phyloP scores from a whole-genome alignment of 1,284 basidiomycete genomes.

The Athelia psychrophila region DNA sequence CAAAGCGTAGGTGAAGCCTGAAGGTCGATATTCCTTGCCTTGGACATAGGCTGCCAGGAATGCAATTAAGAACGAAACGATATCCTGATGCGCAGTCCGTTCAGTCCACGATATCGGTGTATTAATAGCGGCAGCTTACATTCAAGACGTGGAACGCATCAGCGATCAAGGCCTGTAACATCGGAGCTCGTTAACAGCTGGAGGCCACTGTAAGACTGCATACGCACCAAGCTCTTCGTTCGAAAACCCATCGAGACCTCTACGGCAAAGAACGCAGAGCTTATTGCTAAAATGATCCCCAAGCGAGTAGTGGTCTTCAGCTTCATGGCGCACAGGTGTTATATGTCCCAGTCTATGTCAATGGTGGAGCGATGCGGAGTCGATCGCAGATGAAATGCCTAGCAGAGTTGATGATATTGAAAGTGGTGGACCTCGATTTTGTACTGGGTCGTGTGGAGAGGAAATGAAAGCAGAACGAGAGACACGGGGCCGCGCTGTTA shows the following conservation, averaged over 20 bases:
- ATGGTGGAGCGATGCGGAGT: too few species aligned
- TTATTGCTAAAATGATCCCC: conserved; percentile 39
- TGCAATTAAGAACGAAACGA: conserved; percentile 34
- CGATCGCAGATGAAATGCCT: too few species aligned
- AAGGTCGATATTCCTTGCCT: conserved; percentile 38
- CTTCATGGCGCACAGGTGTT: too few species aligned
- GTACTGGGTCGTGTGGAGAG: too few species aligned
- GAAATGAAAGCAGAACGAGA: too few species aligned
- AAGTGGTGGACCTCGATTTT: too few species aligned
- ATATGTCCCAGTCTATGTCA: too few species aligned
- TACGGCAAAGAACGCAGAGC: conserved; percentile 39
- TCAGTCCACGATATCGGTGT: neutral
- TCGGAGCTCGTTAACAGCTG: neutral
- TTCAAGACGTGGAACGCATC: conserved; percentile 52
- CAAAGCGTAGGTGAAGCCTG: conserved; percentile 46
- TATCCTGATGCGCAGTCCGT: conserved; percentile 25
- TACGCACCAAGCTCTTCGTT: conserved; percentile 37
- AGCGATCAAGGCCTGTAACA: conserved; percentile 35
- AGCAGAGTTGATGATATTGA: too few species aligned
- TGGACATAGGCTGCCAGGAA: conserved; percentile 35
- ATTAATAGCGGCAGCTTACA: conserved; percentile 23
- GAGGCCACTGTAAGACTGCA: neutral
- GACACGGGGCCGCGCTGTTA: too few species aligned
- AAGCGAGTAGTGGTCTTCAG: conserved; percentile 46
- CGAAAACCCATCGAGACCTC: conserved; percentile 48